Percentiles rank a stretch among this genome's conserved stretches.
Conservation (phyloP, 2,329 filamentous ascomycete genomes). For the Aspergillus aculeatinus region DNA sequence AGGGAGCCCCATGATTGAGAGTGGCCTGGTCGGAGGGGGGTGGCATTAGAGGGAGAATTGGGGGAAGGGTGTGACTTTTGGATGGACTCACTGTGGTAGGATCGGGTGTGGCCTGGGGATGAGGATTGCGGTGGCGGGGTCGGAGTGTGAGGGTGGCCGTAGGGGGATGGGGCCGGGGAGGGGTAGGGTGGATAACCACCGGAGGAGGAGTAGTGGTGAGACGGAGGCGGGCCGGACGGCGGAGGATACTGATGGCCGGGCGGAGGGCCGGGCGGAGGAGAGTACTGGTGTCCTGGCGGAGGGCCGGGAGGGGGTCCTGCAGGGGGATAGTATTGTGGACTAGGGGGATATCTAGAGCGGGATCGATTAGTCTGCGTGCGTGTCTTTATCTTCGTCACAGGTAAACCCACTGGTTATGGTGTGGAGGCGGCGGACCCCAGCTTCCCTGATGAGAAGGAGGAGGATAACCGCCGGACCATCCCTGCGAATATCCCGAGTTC, state of each 20-base stretch:
- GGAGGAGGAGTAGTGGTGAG: constrained; percentile 4
- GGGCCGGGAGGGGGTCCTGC: constrained; percentile 4
- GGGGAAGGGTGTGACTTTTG: too few relatives aligned
- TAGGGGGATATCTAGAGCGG: background rate
- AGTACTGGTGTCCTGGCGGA: constrained; percentile 8
- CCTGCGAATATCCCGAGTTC: constrained; percentile 12
- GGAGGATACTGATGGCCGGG: constrained; percentile 11
- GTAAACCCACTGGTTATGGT: constrained; percentile 14
- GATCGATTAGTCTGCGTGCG: background rate
- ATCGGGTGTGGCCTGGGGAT: constrained; percentile 9
- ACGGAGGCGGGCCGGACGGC: constrained; percentile 1
- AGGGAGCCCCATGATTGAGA: constrained; percentile 56
- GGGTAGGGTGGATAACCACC: constrained; percentile 1
- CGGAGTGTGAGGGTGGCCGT: constrained; percentile 13
- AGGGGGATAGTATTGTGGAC: constrained; percentile 7
- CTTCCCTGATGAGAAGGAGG: constrained; percentile 15
- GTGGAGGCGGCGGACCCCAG: constrained; percentile 13
- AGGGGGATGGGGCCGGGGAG: constrained; percentile 8
- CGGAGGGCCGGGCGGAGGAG: constrained; percentile 9
- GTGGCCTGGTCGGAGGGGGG: constrained; percentile 36
- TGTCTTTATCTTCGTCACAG: too few relatives aligned
- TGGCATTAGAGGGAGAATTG: constrained; percentile 1
- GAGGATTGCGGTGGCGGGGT: constrained; percentile 21
- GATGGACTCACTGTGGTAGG: constrained; percentile 19
- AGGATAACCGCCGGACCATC: constrained; percentile 18